These are phyloP conservation scores for Amanita exitialis DNA, from an alignment of 768 basidiomycete genomes.

Conservation along the genomic window DNA sequence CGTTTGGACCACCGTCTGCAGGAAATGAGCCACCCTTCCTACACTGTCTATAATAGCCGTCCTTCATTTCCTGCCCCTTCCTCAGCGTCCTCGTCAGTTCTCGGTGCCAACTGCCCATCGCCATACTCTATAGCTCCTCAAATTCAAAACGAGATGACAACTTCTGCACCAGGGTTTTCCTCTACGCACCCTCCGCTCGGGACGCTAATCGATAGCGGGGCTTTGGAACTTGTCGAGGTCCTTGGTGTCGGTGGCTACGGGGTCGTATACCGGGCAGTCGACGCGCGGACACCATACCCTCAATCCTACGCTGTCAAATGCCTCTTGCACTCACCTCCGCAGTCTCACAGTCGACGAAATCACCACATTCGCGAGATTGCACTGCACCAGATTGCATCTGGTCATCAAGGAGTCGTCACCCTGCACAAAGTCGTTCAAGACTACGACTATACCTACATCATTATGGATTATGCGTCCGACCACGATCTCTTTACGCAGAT, in stretches of 20 bases:
- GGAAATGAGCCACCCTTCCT: slow-evolving; percentile 1
- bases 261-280: slow-evolving; percentile 85
- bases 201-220: slow-evolving; percentile 72
- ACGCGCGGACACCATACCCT: slow-evolving; percentile 35
- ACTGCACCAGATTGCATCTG: slow-evolving; percentile 66
- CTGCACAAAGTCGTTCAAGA: slow-evolving; percentile 87
- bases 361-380: slow-evolving; percentile 86
- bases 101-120: background rate
- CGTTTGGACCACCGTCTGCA: slow-evolving; percentile 4
- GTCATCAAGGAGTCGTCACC: slow-evolving; percentile 76
- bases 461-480: slow-evolving; percentile 89
- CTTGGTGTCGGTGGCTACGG: slow-evolving; percentile 94
- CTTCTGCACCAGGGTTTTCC: background rate
- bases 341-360: slow-evolving; percentile 45
- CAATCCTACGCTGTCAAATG: slow-evolving; percentile 88
- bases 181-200: slow-evolving; percentile 47
- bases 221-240: slow-evolving; percentile 76
- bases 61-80: background rate
- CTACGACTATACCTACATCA: slow-evolving; percentile 70
- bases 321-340: slow-evolving; percentile 42
- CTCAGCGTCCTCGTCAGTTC: background rate
- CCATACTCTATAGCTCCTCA: background rate
- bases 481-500: slow-evolving; percentile 94
- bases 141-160: background rate
- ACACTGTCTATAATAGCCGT: slow-evolving; percentile 4